Percentiles rank a stretch among this genome's conserved stretches.
phyloP scores from a whole-genome alignment of 2,329 filamentous ascomycete genomes.

The Sporothrix sp. region DNA sequence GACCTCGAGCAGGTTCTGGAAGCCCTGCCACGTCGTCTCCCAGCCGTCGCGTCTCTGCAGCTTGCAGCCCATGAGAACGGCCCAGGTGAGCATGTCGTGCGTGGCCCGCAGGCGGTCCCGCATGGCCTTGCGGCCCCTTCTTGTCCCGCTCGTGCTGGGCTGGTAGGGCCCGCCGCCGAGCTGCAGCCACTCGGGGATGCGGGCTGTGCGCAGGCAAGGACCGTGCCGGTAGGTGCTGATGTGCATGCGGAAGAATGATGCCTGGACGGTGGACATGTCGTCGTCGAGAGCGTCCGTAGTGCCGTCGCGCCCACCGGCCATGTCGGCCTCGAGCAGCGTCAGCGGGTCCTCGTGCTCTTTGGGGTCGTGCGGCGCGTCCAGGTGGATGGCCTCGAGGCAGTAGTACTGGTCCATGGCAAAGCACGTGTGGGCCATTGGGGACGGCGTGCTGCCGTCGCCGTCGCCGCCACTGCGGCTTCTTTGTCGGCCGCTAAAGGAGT shows the following conservation, averaged over 20 bases:
- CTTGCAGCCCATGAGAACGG: neutral
- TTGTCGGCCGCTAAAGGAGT: too few relatives aligned
- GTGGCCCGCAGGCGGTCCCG: neutral
- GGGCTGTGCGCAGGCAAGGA: neutral
- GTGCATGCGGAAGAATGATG: neutral
- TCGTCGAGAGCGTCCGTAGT: too few relatives aligned
- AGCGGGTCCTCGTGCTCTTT: too few relatives aligned
- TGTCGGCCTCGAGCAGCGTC: too few relatives aligned
- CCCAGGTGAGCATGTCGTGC: slow-evolving; percentile 4
- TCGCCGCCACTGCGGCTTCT: too few relatives aligned
- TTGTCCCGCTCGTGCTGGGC: neutral
- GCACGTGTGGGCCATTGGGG: neutral
- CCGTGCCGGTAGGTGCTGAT: neutral
- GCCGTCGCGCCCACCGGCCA: too few relatives aligned
- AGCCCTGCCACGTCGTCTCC: slow-evolving; percentile 15
- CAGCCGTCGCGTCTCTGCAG: neutral
- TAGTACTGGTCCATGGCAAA: slow-evolving; percentile 7
- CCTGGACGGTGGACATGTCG: too few relatives aligned
- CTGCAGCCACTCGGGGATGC: slow-evolving; percentile 11
- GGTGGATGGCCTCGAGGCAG: neutral
- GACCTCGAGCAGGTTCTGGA: slow-evolving; percentile 7
- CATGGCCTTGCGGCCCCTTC: neutral
- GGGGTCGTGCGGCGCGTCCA: neutral
- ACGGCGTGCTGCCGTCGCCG: too few relatives aligned
- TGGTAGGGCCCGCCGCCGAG: slow-evolving; percentile 5